These are phyloP conservation scores for Starmerella floricola DNA, from an alignment of 805 yeast genomes.

Conservation along the genomic window DNA sequence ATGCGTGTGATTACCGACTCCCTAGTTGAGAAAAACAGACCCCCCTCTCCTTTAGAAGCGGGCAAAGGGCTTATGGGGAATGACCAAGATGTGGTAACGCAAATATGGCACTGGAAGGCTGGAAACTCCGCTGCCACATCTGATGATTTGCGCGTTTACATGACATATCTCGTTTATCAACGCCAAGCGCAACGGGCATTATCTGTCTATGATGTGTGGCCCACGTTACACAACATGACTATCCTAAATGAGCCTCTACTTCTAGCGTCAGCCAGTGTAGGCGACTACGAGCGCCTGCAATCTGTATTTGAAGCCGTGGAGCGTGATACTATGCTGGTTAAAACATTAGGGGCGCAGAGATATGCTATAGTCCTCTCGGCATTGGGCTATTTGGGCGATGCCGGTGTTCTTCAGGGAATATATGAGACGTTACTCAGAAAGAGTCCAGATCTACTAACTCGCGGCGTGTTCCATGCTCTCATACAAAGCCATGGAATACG, in stretches of 20 bases:
- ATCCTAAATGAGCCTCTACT: slow-evolving; percentile 40
- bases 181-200: slow-evolving; percentile 24
- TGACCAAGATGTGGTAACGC: background rate
- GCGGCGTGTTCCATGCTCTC: slow-evolving; percentile 35
- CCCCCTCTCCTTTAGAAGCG: background rate
- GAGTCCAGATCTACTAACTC: slow-evolving; percentile 37
- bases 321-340: background rate
- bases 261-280: slow-evolving; percentile 34
- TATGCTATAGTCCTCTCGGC: slow-evolving; percentile 52
- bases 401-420: slow-evolving; percentile 38
- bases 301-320: slow-evolving; percentile 37
- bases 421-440: slow-evolving; percentile 38
- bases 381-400: slow-evolving; percentile 41
- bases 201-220: slow-evolving; percentile 31
- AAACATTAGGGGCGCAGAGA: slow-evolving; percentile 34
- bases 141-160: slow-evolving; percentile 23
- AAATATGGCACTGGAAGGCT: slow-evolving; percentile 28
- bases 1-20: slow-evolving; percentile 1
- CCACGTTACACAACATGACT: slow-evolving; percentile 34
- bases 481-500: slow-evolving; percentile 34
- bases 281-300: slow-evolving; percentile 46
- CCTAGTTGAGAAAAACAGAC: background rate
- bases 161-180: slow-evolving; percentile 21
- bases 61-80: background rate
- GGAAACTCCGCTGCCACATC: slow-evolving; percentile 12